phyloP scores from a whole-genome alignment of 495 filamentous ascomycete species.

The Annulohypoxylon stygium region DNA sequence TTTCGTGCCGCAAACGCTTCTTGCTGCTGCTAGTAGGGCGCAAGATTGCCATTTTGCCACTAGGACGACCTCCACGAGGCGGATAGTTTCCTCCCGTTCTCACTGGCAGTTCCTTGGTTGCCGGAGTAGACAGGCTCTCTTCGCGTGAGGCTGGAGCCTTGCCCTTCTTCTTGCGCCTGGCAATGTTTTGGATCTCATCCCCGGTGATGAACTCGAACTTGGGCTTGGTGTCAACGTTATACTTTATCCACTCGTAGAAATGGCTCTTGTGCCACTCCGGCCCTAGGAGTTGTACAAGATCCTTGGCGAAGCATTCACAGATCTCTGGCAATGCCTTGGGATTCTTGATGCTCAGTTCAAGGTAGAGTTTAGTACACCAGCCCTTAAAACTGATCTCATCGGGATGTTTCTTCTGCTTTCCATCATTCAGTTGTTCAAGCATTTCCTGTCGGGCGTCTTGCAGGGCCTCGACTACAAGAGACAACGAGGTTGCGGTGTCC shows the following conservation, averaged over 20 bases:
- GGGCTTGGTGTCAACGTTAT: constrained; percentile 34
- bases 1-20: constrained; percentile 50
- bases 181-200: constrained; percentile 46
- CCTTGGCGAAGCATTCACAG: constrained; percentile 53
- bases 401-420: constrained; percentile 44
- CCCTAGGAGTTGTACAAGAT: constrained; percentile 47
- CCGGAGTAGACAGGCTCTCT: constrained; percentile 10
- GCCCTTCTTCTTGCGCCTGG: constrained; percentile 50
- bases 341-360: constrained; percentile 52
- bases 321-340: constrained; percentile 45
- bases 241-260: constrained; percentile 49
- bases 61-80: constrained; percentile 41
- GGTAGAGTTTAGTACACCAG: constrained; percentile 48
- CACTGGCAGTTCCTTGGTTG: constrained; percentile 40
- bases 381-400: constrained; percentile 37
- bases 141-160: constrained; percentile 17
- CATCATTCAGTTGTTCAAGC: constrained; percentile 29
- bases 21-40: constrained; percentile 52
- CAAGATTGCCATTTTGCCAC: constrained; percentile 54
- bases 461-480: constrained; percentile 36
- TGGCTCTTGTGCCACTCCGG: constrained; percentile 49
- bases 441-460: constrained; percentile 35
- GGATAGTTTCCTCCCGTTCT: constrained; percentile 41
- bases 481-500: constrained; percentile 6
- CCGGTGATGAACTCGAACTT: constrained; percentile 39